Percentiles rank a stretch among this genome's conserved stretches.
Conservation (phyloP, 2,329 filamentous ascomycete genomes). For the Fusarium siculi region DNA sequence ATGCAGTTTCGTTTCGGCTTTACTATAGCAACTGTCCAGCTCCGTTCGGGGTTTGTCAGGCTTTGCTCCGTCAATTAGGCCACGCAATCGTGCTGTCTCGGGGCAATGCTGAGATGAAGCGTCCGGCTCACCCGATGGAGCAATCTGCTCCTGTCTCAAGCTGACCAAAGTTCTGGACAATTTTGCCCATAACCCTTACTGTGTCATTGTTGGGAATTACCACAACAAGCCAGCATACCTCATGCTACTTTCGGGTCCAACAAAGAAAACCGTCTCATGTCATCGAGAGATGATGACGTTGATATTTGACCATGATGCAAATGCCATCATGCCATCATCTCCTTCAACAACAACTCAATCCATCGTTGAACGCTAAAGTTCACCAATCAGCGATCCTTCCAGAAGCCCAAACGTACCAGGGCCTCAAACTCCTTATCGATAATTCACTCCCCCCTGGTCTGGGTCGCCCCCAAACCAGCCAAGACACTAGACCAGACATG, state of each 20-base stretch:
- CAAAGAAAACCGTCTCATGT: conserved; percentile 12
- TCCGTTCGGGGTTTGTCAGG: not conserved
- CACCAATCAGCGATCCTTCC: conserved; percentile 35
- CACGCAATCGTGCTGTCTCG: not conserved
- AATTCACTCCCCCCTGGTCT: conserved; percentile 25
- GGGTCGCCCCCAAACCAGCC: conserved; percentile 25
- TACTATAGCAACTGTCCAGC: not conserved
- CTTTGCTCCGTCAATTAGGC: not conserved
- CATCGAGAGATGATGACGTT: conserved; percentile 37
- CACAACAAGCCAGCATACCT: conserved; percentile 16
- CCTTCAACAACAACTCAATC: conserved; percentile 23
- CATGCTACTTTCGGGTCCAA: conserved; percentile 4
- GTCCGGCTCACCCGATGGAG: conserved; percentile 1
- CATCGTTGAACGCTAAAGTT: conserved; percentile 13
- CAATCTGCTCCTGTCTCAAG: conserved; percentile 5
- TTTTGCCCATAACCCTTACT: not conserved
- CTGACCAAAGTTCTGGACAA: conserved; percentile 12
- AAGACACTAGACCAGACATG: conserved; percentile 29
- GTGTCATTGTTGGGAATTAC: conserved; percentile 15
- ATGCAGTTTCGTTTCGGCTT: not conserved
- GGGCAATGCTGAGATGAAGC: not conserved
- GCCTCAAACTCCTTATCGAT: conserved; percentile 39
- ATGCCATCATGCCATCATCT: conserved; percentile 39
- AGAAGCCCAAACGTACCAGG: conserved; percentile 25
- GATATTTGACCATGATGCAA: conserved; percentile 33